Evolutionary conservation across 176 grass and related monocot species (phyloP).

Genomic region (Elaeis guineensis): DNA sequence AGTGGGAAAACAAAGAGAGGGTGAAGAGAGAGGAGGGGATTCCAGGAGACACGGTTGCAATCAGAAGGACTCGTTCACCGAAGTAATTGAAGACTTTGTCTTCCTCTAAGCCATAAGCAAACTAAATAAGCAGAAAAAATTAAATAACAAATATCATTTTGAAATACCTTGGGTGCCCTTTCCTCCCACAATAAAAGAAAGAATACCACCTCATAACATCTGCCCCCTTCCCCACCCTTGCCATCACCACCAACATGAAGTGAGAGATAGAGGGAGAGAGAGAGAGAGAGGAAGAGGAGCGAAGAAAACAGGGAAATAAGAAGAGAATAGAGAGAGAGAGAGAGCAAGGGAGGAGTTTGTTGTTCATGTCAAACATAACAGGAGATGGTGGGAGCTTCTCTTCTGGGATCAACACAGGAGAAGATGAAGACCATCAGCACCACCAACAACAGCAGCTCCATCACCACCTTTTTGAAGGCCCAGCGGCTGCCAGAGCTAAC

Average conservation of each 20-base stretch:
- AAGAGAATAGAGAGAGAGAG: background rate
- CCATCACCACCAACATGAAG: background rate
- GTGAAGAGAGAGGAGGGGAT: background rate
- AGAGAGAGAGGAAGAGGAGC: background rate
- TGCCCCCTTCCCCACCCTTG: too few species aligned
- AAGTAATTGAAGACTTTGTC: background rate
- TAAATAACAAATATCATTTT: too few species aligned
- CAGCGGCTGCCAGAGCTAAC: conserved; percentile 8
- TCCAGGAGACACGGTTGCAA: conserved; percentile 2
- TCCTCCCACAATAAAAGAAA: too few species aligned
- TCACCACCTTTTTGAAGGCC: conserved; percentile 9
- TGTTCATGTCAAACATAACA: conserved; percentile 33
- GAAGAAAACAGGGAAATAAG: background rate
- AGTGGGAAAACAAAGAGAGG: background rate
- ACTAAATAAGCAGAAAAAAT: too few species aligned
- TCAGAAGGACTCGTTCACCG: background rate
- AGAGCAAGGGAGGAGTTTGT: background rate
- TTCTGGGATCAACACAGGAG: conserved; percentile 22
- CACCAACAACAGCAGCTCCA: conserved; percentile 18
- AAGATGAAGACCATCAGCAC: conserved; percentile 28
- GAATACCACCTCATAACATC: too few species aligned
- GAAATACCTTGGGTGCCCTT: too few species aligned
- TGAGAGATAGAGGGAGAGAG: background rate
- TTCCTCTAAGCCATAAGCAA: too few species aligned
- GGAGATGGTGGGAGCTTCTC: conserved; percentile 40